phyloP scores from a whole-genome alignment of 2,329 filamentous ascomycete species.

The Sporothrix humicola region DNA sequence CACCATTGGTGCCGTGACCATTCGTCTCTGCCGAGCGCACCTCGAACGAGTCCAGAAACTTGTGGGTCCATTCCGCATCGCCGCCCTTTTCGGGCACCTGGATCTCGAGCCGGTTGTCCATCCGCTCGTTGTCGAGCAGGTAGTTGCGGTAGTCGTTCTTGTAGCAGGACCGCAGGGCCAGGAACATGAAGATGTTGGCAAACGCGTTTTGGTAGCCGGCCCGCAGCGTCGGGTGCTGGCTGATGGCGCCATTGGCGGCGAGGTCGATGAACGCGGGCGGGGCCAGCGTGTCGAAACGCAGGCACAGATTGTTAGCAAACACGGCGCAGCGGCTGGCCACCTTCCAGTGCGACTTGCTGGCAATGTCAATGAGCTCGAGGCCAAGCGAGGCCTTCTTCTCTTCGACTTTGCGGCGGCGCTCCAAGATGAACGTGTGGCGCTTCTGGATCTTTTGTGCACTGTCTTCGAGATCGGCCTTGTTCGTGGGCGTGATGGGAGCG shows the following conservation, averaged over 20 bases:
- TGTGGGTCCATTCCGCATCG: constrained; percentile 77
- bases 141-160: constrained; percentile 87
- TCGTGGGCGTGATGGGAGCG: constrained; percentile 69
- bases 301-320: constrained; percentile 86
- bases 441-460: constrained; percentile 66
- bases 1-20: constrained; percentile 54
- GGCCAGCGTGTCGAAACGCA: constrained; percentile 89
- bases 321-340: constrained; percentile 88
- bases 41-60: constrained; percentile 78
- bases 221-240: constrained; percentile 86
- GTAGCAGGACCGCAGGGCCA: constrained; percentile 86
- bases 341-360: constrained; percentile 90
- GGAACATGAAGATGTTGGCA: constrained; percentile 75
- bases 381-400: constrained; percentile 80
- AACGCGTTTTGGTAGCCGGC: constrained; percentile 82
- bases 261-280: constrained; percentile 82
- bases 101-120: constrained; percentile 77
- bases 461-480: constrained; percentile 53
- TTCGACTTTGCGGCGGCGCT: constrained; percentile 79
- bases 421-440: constrained; percentile 74
- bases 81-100: constrained; percentile 66
- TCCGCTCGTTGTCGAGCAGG: constrained; percentile 77
- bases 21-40: constrained; percentile 45
- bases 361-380: constrained; percentile 77
- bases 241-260: constrained; percentile 80